These are phyloP conservation scores for Crithidia sp. DNA, from an alignment of 208 protist species.

Conservation along the genomic window DNA sequence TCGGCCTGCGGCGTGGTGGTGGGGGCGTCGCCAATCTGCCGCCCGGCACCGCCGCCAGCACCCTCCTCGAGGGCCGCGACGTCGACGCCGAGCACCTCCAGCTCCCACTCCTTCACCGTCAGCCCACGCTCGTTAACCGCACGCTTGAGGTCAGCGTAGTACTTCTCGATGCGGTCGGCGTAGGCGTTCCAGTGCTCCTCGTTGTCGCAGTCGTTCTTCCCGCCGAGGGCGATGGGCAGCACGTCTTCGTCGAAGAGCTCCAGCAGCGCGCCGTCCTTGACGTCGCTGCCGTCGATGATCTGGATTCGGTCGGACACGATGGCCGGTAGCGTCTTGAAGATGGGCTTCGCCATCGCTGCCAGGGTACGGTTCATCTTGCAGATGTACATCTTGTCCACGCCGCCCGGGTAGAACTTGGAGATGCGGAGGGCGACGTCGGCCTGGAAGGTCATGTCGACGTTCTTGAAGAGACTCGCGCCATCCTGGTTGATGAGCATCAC, in stretches of 20 bases:
- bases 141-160: constrained; percentile 52
- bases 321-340: constrained; percentile 59
- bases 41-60: no score
- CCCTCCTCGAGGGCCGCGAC: not conserved
- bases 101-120: constrained; percentile 78
- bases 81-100: constrained; percentile 41
- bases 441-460: constrained; percentile 74
- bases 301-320: constrained; percentile 68
- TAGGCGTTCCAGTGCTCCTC: constrained; percentile 42
- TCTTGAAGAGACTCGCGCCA: constrained; percentile 54
- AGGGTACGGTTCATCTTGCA: constrained; percentile 70
- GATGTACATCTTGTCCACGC: constrained; percentile 73
- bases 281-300: constrained; percentile 52
- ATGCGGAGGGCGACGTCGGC: constrained; percentile 69
- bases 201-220: constrained; percentile 61
- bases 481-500: constrained; percentile 77
- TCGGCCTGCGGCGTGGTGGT: constrained; percentile 13
- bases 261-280: constrained; percentile 47
- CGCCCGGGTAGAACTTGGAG: constrained; percentile 69
- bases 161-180: constrained; percentile 47
- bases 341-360: constrained; percentile 54
- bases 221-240: constrained; percentile 60
- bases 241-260: constrained; percentile 59
- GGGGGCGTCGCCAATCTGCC: not conserved
- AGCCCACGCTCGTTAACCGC: constrained; percentile 53